Base-by-base conservation (phyloP, 2,329 filamentous ascomycete species). In the Remersonia thermophila region DNA sequence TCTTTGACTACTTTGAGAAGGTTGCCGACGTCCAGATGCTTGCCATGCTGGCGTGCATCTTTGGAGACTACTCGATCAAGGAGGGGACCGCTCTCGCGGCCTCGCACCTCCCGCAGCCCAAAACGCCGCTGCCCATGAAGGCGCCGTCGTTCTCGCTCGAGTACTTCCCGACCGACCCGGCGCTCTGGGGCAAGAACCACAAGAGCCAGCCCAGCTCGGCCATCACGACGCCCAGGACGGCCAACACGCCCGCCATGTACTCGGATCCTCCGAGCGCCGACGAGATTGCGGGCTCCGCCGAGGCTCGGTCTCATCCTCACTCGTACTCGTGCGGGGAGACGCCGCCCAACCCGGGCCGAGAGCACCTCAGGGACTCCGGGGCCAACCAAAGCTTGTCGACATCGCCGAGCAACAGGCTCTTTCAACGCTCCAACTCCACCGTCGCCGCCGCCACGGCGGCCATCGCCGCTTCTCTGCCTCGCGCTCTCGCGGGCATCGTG, bases 11-110 rank as follows among this genome's bases (percentile, higher is more conserved):
- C 50, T 82, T 73, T 49, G 77, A 80, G 52, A 64, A 58, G 35
- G 61, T 67, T 20, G 73, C 69, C 5, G 77, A 82, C 41, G 58
- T 80, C 10, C 77, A 82, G 53, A 82, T 82, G 77, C 52, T 82
- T 36, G 77, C 77, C 7, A 80, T 81, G 74, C 62, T 82, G 18
- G 77, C 77, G 2, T 81, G 77, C 52, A 69, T 81, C 39, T 80
- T 82, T 51, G 73, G 69, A 46, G 75, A 80, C 34, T 66, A 74
- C 0, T 63, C 67, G 10, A 60, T 67, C 0, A 62, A 71, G 30
- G 66, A 75, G 39, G 64, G 65, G 33, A 62, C 73, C 16, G 69
- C 73, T 3, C 75, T 76, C 45, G 65, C 67, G 12, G 72, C 73
- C 43, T 66, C 68, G 2, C 65, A 65, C 38, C 58, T 76, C 35